phyloP scores from a whole-genome alignment of 768 basidiomycete genomes.

The Pleurotus eryngii region DNA sequence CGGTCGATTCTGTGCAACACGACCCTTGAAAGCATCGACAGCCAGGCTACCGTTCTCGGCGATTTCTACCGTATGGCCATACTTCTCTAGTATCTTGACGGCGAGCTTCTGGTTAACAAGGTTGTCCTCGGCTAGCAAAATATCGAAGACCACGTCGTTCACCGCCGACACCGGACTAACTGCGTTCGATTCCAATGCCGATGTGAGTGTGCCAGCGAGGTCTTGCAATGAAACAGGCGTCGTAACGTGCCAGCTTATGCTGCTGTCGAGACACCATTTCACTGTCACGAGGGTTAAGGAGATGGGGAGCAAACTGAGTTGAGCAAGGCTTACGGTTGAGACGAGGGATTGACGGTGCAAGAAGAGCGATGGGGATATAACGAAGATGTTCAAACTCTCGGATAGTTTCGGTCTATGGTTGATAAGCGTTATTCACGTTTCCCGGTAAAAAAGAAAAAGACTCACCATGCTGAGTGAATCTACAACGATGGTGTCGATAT shows the following conservation, averaged over 20 bases:
- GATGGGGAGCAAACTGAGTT: constrained; percentile 9
- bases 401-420: constrained; percentile 74
- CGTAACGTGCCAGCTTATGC: constrained; percentile 93
- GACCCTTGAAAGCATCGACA: constrained; percentile 83
- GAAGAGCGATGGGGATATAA: constrained; percentile 91
- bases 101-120: constrained; percentile 93
- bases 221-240: constrained; percentile 86
- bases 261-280: constrained; percentile 95
- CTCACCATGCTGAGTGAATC: constrained; percentile 82
- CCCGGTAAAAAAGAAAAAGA: constrained; percentile 10
- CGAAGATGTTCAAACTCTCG: constrained; percentile 91
- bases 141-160: constrained; percentile 84
- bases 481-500: constrained; percentile 93
- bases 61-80: constrained; percentile 91
- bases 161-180: constrained; percentile 82
- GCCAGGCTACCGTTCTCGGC: constrained; percentile 95
- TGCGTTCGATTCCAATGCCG: constrained; percentile 94
- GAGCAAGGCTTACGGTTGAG: constrained; percentile 56
- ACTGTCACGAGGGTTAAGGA: constrained; percentile 39
- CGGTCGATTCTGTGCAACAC: constrained; percentile 66
- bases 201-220: constrained; percentile 85
- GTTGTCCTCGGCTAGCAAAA: constrained; percentile 95
- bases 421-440: constrained; percentile 1
- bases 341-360: constrained; percentile 72
- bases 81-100: constrained; percentile 93